A percentile compares a stretch with the other conserved stretches of the same genome.
Conservation (phyloP, 1,284 basidiomycete species). For the Chalciporus sp. region DNA sequence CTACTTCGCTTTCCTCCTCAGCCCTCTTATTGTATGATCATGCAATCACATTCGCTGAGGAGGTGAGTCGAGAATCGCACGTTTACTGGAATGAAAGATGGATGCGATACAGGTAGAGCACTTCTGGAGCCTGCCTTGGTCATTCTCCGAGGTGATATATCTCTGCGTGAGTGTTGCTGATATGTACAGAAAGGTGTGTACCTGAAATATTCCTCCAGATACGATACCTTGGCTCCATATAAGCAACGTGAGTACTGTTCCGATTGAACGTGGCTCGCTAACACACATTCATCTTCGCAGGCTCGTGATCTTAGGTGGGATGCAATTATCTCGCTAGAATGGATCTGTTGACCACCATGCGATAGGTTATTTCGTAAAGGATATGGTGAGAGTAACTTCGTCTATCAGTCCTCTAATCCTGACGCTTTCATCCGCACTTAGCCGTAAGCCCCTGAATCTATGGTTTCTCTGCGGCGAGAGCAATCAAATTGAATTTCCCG, state of each 20-base stretch:
- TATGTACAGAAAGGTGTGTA: background rate
- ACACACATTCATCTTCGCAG: background rate
- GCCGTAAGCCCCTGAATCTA: constrained; percentile 10
- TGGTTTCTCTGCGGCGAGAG: no score
- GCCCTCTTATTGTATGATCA: constrained; percentile 28
- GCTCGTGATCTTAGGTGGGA: constrained; percentile 11
- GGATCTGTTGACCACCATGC: background rate
- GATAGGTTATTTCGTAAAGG: background rate
- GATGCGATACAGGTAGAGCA: constrained; percentile 8
- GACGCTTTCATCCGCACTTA: background rate
- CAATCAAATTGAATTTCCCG: no score
- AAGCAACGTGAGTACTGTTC: constrained; percentile 13
- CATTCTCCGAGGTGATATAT: constrained; percentile 16
- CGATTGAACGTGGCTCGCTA: background rate
- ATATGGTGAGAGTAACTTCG: background rate
- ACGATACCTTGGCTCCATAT: constrained; percentile 22
- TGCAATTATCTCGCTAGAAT: background rate
- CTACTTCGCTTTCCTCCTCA: constrained; percentile 6
- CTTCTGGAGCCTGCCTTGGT: constrained; percentile 20
- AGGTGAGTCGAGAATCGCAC: constrained; percentile 8
- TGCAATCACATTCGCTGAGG: constrained; percentile 14
- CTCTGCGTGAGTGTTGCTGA: constrained; percentile 9
- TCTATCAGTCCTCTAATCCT: background rate
- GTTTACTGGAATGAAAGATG: background rate
- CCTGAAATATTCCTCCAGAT: constrained; percentile 14